A percentile compares a stretch with the other conserved stretches of the same genome.
phyloP scores from a whole-genome alignment of 768 basidiomycete species.

The Tulasnella sp. region DNA sequence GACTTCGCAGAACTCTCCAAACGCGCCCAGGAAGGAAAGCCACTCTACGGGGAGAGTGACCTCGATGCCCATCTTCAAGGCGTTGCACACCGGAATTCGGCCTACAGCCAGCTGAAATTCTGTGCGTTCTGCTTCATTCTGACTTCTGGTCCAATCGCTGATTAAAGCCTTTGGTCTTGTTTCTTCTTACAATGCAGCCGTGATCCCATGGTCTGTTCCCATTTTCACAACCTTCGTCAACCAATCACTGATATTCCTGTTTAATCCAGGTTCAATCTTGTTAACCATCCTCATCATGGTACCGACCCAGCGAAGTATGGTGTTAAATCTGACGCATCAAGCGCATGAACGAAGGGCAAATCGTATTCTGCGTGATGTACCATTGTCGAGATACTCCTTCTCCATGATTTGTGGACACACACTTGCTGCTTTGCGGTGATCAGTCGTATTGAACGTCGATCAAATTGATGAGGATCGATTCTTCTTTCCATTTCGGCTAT shows the following conservation, averaged over 20 bases:
- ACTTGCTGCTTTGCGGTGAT: no score
- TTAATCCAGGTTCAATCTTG: slow-evolving; percentile 75
- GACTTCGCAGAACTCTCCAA: slow-evolving; percentile 72
- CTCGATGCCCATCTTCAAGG: slow-evolving; percentile 80
- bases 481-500: no score
- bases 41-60: slow-evolving; percentile 73
- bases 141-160: background rate
- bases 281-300: slow-evolving; percentile 82
- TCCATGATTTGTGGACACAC: no score
- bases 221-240: background rate
- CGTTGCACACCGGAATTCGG: slow-evolving; percentile 78
- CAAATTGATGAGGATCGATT: no score
- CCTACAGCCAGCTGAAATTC: slow-evolving; percentile 89
- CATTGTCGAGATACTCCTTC: background rate
- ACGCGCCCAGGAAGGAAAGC: slow-evolving; percentile 63
- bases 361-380: background rate
- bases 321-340: background rate
- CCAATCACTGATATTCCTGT: background rate
- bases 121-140: slow-evolving; percentile 36
- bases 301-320: slow-evolving; percentile 71
- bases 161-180: slow-evolving; percentile 14
- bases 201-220: slow-evolving; percentile 59
- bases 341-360: background rate
- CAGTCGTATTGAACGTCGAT: no score
- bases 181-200: slow-evolving; percentile 30